Percentiles rank a stretch among this genome's conserved stretches.
phyloP scores from a whole-genome alignment of 352 stramenopile genomes.

The Globisporangium mamillatum region DNA sequence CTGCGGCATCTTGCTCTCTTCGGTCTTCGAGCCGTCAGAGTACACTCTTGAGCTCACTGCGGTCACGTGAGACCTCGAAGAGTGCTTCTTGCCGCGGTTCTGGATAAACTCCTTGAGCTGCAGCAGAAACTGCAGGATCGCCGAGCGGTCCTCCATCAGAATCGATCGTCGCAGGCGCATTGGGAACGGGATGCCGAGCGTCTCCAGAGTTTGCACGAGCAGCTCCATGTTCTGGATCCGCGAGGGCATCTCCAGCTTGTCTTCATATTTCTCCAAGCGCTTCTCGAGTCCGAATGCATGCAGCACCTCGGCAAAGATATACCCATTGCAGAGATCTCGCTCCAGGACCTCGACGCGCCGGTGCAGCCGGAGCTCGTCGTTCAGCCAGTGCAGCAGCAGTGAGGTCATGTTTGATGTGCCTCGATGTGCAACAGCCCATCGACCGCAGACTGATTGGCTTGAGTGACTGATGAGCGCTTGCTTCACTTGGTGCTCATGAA shows the following conservation, averaged over 20 bases:
- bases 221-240: conserved; percentile 68
- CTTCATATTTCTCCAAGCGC: conserved; percentile 45
- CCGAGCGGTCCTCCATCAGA: conserved; percentile 63
- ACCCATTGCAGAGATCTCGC: conserved; percentile 65
- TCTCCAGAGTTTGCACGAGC: conserved; percentile 36
- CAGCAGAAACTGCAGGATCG: conserved; percentile 54
- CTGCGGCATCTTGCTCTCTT: conserved; percentile 9
- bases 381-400: conserved; percentile 64
- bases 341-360: conserved; percentile 50
- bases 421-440: background rate
- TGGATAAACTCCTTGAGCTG: conserved; percentile 57
- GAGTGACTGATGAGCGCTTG: background rate
- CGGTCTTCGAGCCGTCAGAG: background rate
- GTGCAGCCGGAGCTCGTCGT: conserved; percentile 53
- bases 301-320: conserved; percentile 61
- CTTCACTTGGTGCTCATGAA: background rate
- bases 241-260: conserved; percentile 26
- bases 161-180: conserved; percentile 44
- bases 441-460: background rate
- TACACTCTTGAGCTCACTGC: conserved; percentile 13
- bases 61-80: conserved; percentile 6
- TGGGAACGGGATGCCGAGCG: conserved; percentile 37
- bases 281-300: conserved; percentile 45
- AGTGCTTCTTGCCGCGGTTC: conserved; percentile 19
- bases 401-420: conserved; percentile 37